Percentiles rank a stretch among this genome's conserved stretches.
Conservation (phyloP, 768 basidiomycete genomes). For the Amanita pallidorosea region DNA sequence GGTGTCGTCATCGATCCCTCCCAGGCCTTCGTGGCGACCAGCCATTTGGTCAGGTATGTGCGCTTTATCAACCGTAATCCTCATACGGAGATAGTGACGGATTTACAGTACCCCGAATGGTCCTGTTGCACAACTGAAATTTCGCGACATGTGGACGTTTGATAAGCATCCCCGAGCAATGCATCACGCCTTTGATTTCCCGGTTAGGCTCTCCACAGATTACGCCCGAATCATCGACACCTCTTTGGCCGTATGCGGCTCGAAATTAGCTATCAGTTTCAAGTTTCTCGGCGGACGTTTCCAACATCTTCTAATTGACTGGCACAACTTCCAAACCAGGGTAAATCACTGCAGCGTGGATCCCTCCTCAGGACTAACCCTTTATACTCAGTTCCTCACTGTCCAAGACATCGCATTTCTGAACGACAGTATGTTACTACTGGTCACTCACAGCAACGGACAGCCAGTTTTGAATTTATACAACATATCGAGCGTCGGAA, state of each 20-base stretch:
- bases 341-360: conserved; percentile 16
- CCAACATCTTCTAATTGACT: conserved; percentile 39
- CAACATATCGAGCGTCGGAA: conserved; percentile 32
- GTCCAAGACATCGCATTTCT: conserved; percentile 37
- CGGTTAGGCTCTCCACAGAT: conserved; percentile 20
- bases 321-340: conserved; percentile 35
- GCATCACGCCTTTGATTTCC: conserved; percentile 29
- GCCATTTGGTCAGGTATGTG: conserved; percentile 28
- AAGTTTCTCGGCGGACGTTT: conserved; percentile 28
- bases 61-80: neutral
- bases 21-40: conserved; percentile 34
- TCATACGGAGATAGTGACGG: neutral
- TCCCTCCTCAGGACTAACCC: neutral
- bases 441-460: conserved; percentile 22
- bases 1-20: conserved; percentile 33
- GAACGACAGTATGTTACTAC: conserved; percentile 32
- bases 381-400: conserved; percentile 32
- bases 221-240: conserved; percentile 20
- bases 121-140: conserved; percentile 34
- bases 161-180: conserved; percentile 39
- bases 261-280: conserved; percentile 30
- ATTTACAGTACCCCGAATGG: conserved; percentile 26
- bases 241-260: conserved; percentile 29
- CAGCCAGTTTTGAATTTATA: conserved; percentile 32
- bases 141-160: conserved; percentile 46